Base-by-base conservation (phyloP, 345 rosid species). In the Bruguiera parviflora region DNA sequence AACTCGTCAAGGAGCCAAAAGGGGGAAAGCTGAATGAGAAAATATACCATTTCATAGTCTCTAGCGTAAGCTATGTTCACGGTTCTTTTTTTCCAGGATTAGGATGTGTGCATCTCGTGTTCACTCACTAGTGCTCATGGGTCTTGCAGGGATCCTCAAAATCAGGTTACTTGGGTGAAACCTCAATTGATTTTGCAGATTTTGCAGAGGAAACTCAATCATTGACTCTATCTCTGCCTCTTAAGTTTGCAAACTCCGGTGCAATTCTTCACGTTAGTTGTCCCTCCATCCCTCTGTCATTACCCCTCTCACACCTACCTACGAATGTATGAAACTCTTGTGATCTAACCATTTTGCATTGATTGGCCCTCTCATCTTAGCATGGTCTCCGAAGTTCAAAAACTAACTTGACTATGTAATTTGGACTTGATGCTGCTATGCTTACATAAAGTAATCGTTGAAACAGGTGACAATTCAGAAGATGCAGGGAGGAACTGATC, bases 151-250 rank as follows among this genome's bases (percentile, higher is more conserved):
- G 80, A 15, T 77, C 73, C 52, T 72, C 80, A 32, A 77, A 77
- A 68, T 67, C 76, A 52, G 80, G 69, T 63, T 68, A 77, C 55
- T 76, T 77, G 19, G 80, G 80, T 7, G 80, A 77, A 64, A 61
- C 73, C 63, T 77, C 80, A 22, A 72, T 77, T 72, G 80, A 77
- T 65, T 77, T 77, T 57, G 72, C 80, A 22, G 80, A 77, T 67
- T 72, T 77, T 53, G 76, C 80, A 4, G 73, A 68, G 43, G 76
- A 72, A 64, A 43, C 64, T 43, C 70, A 67, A 19, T 76, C 80
- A 27, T 11, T 77, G 53, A 72, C 80, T 19, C 67, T 77, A 22
- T 67, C 76, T 73, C 62, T 77, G 51, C 80, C 80, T 25, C 80
- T 77, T 19, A 77, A 77, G 66, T 77, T 72, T 64, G 77, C 77